Percentiles rank a stretch among this genome's conserved stretches.
phyloP scores from a whole-genome alignment of 768 basidiomycete genomes.

The Hygrophoropsis aurantiaca region DNA sequence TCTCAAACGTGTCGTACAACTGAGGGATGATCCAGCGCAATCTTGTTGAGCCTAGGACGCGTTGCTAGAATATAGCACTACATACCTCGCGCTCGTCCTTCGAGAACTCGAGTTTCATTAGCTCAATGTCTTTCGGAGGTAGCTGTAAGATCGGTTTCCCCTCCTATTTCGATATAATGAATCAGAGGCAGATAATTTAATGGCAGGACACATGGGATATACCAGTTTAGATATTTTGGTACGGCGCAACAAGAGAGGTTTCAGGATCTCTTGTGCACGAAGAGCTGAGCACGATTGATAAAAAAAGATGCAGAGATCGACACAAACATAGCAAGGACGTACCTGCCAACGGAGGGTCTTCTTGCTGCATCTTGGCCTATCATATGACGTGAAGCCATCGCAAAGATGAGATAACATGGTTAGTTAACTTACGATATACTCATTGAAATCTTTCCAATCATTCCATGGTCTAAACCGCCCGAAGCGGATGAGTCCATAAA shows the following conservation, averaged over 20 bases:
- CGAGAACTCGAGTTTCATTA: slow-evolving; percentile 62
- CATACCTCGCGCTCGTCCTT: slow-evolving; percentile 63
- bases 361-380: slow-evolving; percentile 52
- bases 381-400: background rate
- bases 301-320: background rate
- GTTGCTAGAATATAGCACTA: background rate
- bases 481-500: slow-evolving; percentile 71
- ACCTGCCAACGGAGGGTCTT: slow-evolving; percentile 64
- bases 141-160: slow-evolving; percentile 70
- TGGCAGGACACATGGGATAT: no score
- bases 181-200: background rate
- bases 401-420: background rate
- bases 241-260: slow-evolving; percentile 66
- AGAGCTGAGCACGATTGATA: slow-evolving; percentile 31
- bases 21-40: no score
- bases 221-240: slow-evolving; percentile 62
- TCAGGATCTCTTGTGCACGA: slow-evolving; percentile 67
- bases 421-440: slow-evolving; percentile 44
- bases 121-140: slow-evolving; percentile 56
- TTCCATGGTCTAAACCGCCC: slow-evolving; percentile 70
- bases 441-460: slow-evolving; percentile 69
- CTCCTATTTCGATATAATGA: slow-evolving; percentile 34
- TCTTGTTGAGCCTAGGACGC: background rate
- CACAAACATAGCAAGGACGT: slow-evolving; percentile 7
- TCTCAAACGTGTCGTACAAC: slow-evolving; percentile 62